Base-by-base conservation (phyloP, 768 basidiomycete species). In the Termitomyces sp. region DNA sequence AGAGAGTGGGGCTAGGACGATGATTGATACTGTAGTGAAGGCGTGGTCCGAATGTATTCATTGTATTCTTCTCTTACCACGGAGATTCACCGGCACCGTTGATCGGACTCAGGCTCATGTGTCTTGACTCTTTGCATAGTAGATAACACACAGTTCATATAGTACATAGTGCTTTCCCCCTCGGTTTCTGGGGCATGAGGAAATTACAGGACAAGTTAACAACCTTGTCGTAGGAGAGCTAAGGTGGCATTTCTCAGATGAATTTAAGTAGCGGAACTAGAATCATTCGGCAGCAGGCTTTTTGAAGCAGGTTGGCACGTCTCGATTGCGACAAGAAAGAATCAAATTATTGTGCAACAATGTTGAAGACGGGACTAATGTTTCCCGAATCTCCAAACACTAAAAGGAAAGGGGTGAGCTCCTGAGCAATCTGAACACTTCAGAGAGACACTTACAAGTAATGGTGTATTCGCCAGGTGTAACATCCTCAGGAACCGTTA, bases 311-410 rank as follows among this genome's bases (percentile, higher is more conserved):
- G 14, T 4, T 48, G 21, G 14, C 9, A 34, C 12, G 19, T 12
- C 31, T 19, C 3, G 5, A 7, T 32, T 32, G 17, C 4, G n/a
- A 31, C 38, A 46, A 10, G 27, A 10, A 9, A 10, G 31, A 16
- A 4, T 19, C 19, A n/a, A 29, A 29, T 32, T 40, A 48, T 7
- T 51, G n/a, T 12, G 45, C 32, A 11, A 55, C 57, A 58, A 79
- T 73, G 12, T 66, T 66, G 66, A 80, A 80, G 19, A 57, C 56
- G 11, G 70, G 72, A 63, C 77, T 78, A 51, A 65, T 63, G 66
- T 81, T 75, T 35, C 78, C 78, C 17, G 78, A 80, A 61, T 80
- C 77, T 16, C 80, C 79, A 54, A 78, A 78, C 50, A 82, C 79
- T 81, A 16, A 43, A 16, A 6, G 27, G 23, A 40, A n/a, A 8